These are phyloP conservation scores for Pythium rhizo-oryzae DNA, from an alignment of 352 stramenopile species.

Conservation along the genomic window DNA sequence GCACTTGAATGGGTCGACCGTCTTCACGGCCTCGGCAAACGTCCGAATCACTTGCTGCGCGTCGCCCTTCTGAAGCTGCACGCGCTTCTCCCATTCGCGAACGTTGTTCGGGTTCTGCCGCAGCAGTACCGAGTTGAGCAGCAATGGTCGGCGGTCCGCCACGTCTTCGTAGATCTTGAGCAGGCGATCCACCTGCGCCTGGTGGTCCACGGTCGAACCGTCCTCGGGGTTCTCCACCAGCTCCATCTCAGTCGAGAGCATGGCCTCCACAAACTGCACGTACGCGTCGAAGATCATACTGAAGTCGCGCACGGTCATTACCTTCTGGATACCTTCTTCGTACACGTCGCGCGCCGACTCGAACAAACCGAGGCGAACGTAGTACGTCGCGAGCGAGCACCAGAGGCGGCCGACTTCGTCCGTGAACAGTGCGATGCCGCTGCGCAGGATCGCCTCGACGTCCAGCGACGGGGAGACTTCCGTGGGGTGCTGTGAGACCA, in stretches of 20 bases:
- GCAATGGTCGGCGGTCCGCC: constrained; percentile 93
- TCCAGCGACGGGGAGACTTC: constrained; percentile 89
- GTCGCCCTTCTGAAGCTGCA: constrained; percentile 79
- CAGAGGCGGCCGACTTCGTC: constrained; percentile 98
- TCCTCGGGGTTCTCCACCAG: constrained; percentile 51
- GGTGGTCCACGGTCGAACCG: constrained; percentile 38
- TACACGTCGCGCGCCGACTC: constrained; percentile 97
- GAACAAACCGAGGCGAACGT: constrained; percentile 97
- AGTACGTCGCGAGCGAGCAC: constrained; percentile 98
- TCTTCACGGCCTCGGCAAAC: constrained; percentile 93
- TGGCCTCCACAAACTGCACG: constrained; percentile 97
- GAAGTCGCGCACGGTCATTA: constrained; percentile 95
- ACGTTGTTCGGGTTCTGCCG: constrained; percentile 99
- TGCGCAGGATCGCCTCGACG: constrained; percentile 96
- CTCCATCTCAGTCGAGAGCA: constrained; percentile 97
- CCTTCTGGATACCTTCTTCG: constrained; percentile 85
- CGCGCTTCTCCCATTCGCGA: constrained; percentile 97
- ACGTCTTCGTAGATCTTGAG: constrained; percentile 93
- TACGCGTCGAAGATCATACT: constrained; percentile 99
- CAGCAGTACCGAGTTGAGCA: constrained; percentile 96
- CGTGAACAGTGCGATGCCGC: constrained; percentile 91
- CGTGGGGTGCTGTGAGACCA: constrained; percentile 94
- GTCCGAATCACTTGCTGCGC: constrained; percentile 75
- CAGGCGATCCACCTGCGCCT: constrained; percentile 75
- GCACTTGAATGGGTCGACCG: constrained; percentile 83